Conservation (phyloP, 148 eudicot genomes). For the Rhododendron griersonianum region DNA sequence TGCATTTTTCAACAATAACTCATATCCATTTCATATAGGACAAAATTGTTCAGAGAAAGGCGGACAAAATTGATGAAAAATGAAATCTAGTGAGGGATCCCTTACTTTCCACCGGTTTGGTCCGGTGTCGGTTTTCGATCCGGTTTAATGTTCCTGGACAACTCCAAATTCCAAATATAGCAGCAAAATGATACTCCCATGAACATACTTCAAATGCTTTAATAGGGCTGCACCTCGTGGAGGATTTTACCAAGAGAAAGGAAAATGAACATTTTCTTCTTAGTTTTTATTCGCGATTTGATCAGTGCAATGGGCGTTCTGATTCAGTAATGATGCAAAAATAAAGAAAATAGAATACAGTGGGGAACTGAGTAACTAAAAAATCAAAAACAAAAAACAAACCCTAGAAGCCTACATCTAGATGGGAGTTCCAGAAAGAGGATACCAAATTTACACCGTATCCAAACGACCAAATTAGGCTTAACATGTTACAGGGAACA, state of each 20-base stretch:
- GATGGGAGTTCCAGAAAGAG: not conserved
- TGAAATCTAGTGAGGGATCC: too few species aligned
- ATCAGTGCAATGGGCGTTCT: not conserved
- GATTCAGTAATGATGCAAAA: not conserved
- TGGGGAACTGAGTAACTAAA: not conserved
- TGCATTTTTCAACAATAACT: too few species aligned
- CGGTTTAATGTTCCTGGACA: too few species aligned
- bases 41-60: too few species aligned
- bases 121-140: too few species aligned
- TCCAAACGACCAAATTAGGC: not conserved
- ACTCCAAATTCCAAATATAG: too few species aligned
- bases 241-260: not conserved
- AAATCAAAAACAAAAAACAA: not conserved
- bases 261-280: not conserved
- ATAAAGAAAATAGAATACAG: not conserved
- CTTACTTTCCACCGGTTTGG: too few species aligned
- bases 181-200: not conserved
- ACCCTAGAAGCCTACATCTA: not conserved
- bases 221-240: not conserved
- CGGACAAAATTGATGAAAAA: too few species aligned
- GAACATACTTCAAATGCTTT: not conserved
- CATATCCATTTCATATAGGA: too few species aligned
- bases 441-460: not conserved
- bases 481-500: conserved; percentile 2
- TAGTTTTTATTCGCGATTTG: not conserved